Evolutionary conservation across 2,329 filamentous ascomycete species (phyloP).

Genomic region (Venturia nashicola): DNA sequence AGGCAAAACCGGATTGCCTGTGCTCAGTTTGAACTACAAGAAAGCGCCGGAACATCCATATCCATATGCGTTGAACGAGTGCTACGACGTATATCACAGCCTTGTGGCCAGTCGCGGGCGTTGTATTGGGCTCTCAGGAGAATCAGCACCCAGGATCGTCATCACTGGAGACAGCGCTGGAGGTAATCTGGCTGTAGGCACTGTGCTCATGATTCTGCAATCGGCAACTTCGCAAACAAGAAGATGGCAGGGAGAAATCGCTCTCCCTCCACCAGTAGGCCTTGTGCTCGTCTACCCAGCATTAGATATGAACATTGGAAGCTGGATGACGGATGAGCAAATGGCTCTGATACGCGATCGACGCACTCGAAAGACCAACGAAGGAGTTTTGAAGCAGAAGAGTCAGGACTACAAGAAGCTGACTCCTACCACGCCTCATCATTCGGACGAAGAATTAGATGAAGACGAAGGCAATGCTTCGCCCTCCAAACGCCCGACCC

Average conservation of each 20-base stretch:
- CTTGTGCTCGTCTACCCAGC: slow-evolving; percentile 80
- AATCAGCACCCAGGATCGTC: slow-evolving; percentile 53
- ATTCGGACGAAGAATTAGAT: slow-evolving; percentile 55
- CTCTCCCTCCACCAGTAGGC: slow-evolving; percentile 65
- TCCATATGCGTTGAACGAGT: slow-evolving; percentile 76
- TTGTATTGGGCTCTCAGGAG: slow-evolving; percentile 62
- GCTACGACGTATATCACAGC: slow-evolving; percentile 71
- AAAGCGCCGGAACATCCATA: slow-evolving; percentile 80
- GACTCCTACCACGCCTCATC: slow-evolving; percentile 67
- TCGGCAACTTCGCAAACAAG: slow-evolving; percentile 46
- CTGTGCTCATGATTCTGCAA: slow-evolving; percentile 83
- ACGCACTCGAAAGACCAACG: slow-evolving; percentile 64
- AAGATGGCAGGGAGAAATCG: slow-evolving; percentile 41
- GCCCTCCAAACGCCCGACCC: neutral
- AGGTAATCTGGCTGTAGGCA: slow-evolving; percentile 67
- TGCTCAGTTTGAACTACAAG: slow-evolving; percentile 82
- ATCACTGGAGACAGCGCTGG: slow-evolving; percentile 73
- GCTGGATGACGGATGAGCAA: slow-evolving; percentile 98
- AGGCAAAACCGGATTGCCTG: slow-evolving; percentile 72
- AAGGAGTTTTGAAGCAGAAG: slow-evolving; percentile 67
- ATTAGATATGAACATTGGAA: slow-evolving; percentile 93
- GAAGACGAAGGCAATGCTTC: slow-evolving; percentile 8
- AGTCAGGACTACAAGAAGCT: slow-evolving; percentile 78
- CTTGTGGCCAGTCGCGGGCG: slow-evolving; percentile 60
- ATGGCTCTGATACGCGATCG: slow-evolving; percentile 88